Percentiles rank a stretch among this genome's conserved stretches.
Conservation (phyloP, 1,284 basidiomycete genomes). For the Psilocybe mexicana region DNA sequence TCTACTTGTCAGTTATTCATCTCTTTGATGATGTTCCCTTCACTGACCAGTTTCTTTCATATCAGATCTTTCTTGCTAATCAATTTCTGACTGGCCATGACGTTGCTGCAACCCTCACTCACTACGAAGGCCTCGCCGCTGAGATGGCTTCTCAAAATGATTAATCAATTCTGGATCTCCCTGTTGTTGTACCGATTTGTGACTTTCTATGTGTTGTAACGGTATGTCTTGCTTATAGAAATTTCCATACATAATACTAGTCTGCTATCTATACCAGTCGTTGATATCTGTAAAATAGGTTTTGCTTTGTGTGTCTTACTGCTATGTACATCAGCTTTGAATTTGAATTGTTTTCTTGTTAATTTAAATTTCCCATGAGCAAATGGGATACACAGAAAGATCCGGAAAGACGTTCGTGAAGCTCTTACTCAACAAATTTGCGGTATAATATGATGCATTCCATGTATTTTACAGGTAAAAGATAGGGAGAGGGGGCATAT, state of each 20-base stretch:
- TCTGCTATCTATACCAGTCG: too few relatives aligned
- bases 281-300: not conserved
- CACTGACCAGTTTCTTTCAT: not conserved
- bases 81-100: slow-evolving; percentile 46
- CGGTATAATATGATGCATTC: too few relatives aligned
- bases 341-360: not conserved
- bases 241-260: too few relatives aligned
- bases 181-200: not conserved
- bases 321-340: not conserved
- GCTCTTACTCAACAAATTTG: too few relatives aligned
- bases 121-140: slow-evolving; percentile 45
- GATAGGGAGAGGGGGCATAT: too few relatives aligned
- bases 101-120: slow-evolving; percentile 43
- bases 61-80: slow-evolving; percentile 47
- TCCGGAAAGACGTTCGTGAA: too few relatives aligned
- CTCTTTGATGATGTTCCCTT: not conserved
- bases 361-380: too few relatives aligned
- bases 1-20: slow-evolving; percentile 4
- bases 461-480: too few relatives aligned
- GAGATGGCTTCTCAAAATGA: slow-evolving; percentile 39
- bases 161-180: slow-evolving; percentile 11
- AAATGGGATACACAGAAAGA: too few relatives aligned
- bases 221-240: not conserved
- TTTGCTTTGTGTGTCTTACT: not conserved
- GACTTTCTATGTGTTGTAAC: not conserved